Base-by-base conservation (phyloP, 805 yeast genomes). In the Debaryomyces castellii region DNA sequence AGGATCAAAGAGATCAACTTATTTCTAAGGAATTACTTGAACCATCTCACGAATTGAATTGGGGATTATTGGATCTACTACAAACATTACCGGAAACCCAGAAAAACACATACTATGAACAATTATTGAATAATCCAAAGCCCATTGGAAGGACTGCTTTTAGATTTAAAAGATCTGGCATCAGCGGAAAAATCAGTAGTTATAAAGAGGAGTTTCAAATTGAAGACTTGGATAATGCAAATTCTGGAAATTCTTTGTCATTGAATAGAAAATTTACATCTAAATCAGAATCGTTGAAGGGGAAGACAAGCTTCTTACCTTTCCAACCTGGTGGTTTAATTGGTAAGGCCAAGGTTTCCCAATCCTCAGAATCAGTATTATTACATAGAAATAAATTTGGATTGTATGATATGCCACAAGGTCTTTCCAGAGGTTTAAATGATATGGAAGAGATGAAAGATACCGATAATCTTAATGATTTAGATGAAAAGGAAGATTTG, bases 271-370 rank as follows among this genome's bases (percentile, higher is more conserved):
- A 82, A 43, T 78, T 82, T 50, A 81, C 83, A 12, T 74, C 85
- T 5, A 80, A 80, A 51, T 71, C 71, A n/a, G 85, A 81, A 34
- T 70, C 83, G 1, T 67, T 89, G 2, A 71, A 75, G 39, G 98
- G 98, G 0, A 73, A 81, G 3, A 75, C 95, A 0, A 77, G 82
- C 16, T 87, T 78, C 55, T 66, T 92, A 57, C 99, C 99, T 0
- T 94, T 94, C 60, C 83, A 85, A 47, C 99, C 99, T 0, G 98
- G 99, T 52, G 97, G 98, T 2, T 61, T 74, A 34, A 62, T 57
- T 24, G 56, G 62, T 18, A 57, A 58, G 7, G 39, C 50, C 9
- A 48, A 50, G n/a, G 45, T 48, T 40, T 49, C 45, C 21, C 50
- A 46, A 3, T 55, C 53, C 21, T 52, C 52, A 18, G 66, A 62